Conservation (phyloP, 2,329 filamentous ascomycete species). For the Fusarium devonianum region DNA sequence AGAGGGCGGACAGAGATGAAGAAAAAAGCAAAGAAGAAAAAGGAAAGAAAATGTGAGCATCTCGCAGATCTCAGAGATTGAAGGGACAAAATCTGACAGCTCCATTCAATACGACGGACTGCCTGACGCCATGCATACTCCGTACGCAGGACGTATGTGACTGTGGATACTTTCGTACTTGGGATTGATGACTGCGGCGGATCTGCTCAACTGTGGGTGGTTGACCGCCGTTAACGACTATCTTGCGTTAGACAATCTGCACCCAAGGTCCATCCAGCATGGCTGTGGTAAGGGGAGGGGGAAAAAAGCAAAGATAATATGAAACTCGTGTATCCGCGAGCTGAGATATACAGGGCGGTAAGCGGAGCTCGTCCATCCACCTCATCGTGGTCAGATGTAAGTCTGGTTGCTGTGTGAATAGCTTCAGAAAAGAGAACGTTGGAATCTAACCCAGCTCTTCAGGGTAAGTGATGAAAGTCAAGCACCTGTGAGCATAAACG, state of each 20-base stretch:
- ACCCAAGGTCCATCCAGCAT: no score
- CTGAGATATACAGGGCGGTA: slow-evolving; percentile 19
- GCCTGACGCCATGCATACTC: neutral
- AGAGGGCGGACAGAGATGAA: neutral
- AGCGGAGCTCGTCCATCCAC: slow-evolving; percentile 7
- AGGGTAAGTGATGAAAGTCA: neutral
- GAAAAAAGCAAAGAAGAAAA: slow-evolving; percentile 4
- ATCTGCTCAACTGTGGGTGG: slow-evolving; percentile 11
- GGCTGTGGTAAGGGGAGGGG: no score
- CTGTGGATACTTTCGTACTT: slow-evolving; percentile 8
- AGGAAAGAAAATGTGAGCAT: slow-evolving; percentile 21
- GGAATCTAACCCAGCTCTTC: neutral
- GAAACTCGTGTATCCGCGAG: slow-evolving; percentile 16
- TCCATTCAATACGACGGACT: slow-evolving; percentile 5
- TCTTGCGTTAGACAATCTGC: slow-evolving; percentile 10
- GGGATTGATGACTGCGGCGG: slow-evolving; percentile 14
- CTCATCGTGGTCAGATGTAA: neutral
- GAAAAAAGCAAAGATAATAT: slow-evolving; percentile 17
- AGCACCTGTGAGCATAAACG: slow-evolving; percentile 8
- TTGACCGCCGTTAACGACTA: slow-evolving; percentile 3
- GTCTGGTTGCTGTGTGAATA: neutral
- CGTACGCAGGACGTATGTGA: neutral
- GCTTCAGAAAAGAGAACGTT: neutral
- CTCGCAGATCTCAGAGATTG: slow-evolving; percentile 14
- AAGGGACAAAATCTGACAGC: slow-evolving; percentile 19